Percentiles rank a stretch among this genome's conserved stretches.
These are phyloP conservation scores for Silybum marianum DNA, from an alignment of 129 eudicot genomes.

Conservation along the genomic window DNA sequence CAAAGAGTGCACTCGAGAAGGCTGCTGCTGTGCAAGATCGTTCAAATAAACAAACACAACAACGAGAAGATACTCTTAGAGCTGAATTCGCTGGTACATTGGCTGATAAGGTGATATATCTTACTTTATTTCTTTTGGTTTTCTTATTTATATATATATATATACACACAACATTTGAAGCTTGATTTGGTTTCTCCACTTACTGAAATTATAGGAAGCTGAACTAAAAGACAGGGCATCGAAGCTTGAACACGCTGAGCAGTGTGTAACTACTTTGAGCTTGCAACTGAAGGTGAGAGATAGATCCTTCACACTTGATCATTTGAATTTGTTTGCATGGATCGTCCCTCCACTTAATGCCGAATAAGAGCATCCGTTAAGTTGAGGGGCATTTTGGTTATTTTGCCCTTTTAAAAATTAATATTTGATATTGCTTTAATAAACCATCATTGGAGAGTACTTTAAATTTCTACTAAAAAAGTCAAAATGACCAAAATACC, in stretches of 20 bases:
- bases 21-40: slow-evolving; percentile 85
- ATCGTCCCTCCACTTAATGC: not conserved
- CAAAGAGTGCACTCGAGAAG: slow-evolving; percentile 83
- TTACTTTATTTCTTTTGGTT: not conserved
- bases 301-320: not conserved
- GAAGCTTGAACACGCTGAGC: slow-evolving; percentile 84
- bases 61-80: slow-evolving; percentile 81
- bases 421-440: not conserved
- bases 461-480: not conserved
- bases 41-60: slow-evolving; percentile 64
- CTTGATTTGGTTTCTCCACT: not conserved
- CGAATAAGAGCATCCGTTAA: not conserved
- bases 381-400: not conserved
- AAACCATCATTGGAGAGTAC: not conserved
- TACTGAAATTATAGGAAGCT: slow-evolving; percentile 55
- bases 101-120: slow-evolving; percentile 67
- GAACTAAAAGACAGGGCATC: slow-evolving; percentile 69
- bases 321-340: not conserved
- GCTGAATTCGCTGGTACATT: slow-evolving; percentile 65
- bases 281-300: slow-evolving; percentile 81
- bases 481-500: not conserved
- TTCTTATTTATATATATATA: not conserved
- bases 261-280: slow-evolving; percentile 70
- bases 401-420: not conserved
- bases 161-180: too few relatives aligned